Evolutionary conservation across 2,329 filamentous ascomycete genomes (phyloP).

Genomic region (Chaetomium strumarium): DNA sequence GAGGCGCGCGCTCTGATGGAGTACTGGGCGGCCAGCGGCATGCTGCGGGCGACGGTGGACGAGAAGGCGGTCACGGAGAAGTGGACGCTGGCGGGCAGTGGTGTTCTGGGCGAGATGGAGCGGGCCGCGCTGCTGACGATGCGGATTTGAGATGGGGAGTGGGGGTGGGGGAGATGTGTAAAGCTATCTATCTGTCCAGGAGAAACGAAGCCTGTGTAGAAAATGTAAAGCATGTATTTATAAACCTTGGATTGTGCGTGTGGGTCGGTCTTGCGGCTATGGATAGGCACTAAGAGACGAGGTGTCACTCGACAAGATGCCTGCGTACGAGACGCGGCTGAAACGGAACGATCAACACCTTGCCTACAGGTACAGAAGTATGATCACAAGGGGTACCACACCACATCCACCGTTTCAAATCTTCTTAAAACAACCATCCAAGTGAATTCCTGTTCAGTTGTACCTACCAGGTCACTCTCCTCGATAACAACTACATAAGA

Average conservation of each 20-base stretch:
- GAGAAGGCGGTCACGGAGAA: constrained; percentile 69
- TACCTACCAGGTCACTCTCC: no score
- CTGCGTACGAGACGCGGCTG: no score
- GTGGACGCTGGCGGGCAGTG: constrained; percentile 76
- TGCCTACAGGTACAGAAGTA: no score
- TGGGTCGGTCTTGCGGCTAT: no score
- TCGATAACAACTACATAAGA: constrained; percentile 65
- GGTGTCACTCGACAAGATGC: no score
- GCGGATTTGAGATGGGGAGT: constrained; percentile 34
- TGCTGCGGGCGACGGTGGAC: constrained; percentile 65
- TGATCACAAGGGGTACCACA: no score
- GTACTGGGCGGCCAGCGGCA: constrained; percentile 85
- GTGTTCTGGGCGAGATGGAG: constrained; percentile 82
- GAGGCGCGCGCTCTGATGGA: constrained; percentile 81
- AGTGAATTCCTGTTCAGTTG: no score
- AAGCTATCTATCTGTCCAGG: not conserved
- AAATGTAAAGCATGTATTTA: constrained; percentile 17
- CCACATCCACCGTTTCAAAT: no score
- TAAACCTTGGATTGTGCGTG: not conserved
- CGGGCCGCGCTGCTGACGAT: constrained; percentile 50
- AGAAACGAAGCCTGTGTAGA: constrained; percentile 6
- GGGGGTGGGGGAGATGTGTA: constrained; percentile 10
- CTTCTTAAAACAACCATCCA: no score
- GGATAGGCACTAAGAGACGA: not conserved
- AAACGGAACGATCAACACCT: no score